These are phyloP conservation scores for Ophiocordyceps unilateralis DNA, from an alignment of 2,329 filamentous ascomycete genomes.

Conservation along the genomic window DNA sequence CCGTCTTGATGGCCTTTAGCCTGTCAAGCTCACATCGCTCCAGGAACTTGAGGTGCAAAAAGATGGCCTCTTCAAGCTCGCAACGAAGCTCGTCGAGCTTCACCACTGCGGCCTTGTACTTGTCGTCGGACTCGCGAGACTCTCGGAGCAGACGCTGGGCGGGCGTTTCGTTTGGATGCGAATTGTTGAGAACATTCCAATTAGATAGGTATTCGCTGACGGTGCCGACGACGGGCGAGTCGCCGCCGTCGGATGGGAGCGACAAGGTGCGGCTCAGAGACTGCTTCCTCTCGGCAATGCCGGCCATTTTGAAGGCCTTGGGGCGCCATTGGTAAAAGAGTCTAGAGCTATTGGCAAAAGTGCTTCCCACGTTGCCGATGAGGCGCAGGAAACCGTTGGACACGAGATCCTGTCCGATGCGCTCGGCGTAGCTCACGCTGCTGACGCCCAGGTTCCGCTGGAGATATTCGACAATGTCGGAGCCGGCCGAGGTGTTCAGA, in stretches of 20 bases:
- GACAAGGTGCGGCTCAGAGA: slow-evolving; percentile 59
- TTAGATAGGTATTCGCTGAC: slow-evolving; percentile 79
- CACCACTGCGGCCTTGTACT: slow-evolving; percentile 73
- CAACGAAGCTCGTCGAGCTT: slow-evolving; percentile 84
- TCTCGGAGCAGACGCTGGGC: slow-evolving; percentile 75
- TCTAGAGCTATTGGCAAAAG: slow-evolving; percentile 92
- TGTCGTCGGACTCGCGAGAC: slow-evolving; percentile 77
- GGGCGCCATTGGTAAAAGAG: slow-evolving; percentile 97
- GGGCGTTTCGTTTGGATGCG: slow-evolving; percentile 85
- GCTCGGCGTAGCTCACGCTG: slow-evolving; percentile 79
- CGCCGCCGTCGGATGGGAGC: slow-evolving; percentile 35
- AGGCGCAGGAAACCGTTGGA: slow-evolving; percentile 72
- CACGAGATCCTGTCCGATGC: slow-evolving; percentile 86
- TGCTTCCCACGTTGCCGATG: slow-evolving; percentile 85
- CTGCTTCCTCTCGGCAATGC: slow-evolving; percentile 75
- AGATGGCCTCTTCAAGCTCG: slow-evolving; percentile 87
- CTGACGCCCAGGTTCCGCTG: slow-evolving; percentile 73
- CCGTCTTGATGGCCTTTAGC: slow-evolving; percentile 94
- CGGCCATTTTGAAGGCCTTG: slow-evolving; percentile 75
- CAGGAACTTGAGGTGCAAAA: slow-evolving; percentile 84
- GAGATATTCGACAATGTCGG: slow-evolving; percentile 91
- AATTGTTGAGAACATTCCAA: slow-evolving; percentile 76
- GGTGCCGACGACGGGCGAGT: slow-evolving; percentile 66
- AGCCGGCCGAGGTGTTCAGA: slow-evolving; percentile 75
- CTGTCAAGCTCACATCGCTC: slow-evolving; percentile 94